Evolutionary conservation across 1,284 basidiomycete species (phyloP), one percentile per base, ranked within the genome.

Genomic region (Ustilago shanxiensis): DNA sequence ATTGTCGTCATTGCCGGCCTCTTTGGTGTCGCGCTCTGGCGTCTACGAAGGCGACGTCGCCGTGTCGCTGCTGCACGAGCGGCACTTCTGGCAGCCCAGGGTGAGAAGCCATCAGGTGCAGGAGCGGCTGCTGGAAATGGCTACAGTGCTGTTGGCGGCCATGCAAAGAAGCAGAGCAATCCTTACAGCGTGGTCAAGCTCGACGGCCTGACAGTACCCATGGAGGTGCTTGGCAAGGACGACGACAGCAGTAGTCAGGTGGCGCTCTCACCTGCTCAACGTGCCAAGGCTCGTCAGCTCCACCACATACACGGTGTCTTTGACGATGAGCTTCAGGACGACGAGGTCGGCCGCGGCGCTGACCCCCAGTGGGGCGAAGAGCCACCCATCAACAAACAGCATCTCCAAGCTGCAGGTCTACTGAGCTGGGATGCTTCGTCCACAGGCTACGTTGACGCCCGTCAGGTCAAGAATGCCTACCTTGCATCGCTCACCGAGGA

Each of bases 241-340:
- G 74, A 77, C 60, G 74, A 77, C 57, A 59, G 60, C 56, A 72
- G 69, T 59, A 77, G 74, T 41, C 60, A 72, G 16, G 62, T 69
- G n/a, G 60, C 62, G 5, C 69, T 77, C 33, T 77, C 75, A 47
- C 66, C 75, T 16, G 71, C 75, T n/a, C 77, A 79, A 55, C 69
- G 72, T 51, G 68, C 69, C 66, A 79, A 79, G 62, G 65, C 72
- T 31, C 62, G 77, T 20, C 67, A 79, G 62, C 67, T 79, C 44
- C 68, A 79, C 52, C 68, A 76, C 47, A 79, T 79, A 1, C 77
- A 79, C 62, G 77, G 77, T 29, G 66, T 79, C 20, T 79, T 76
- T 60, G 77, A 79, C 54, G 77, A 79, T 37, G 76, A 79, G 26
- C 56, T 79, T 26, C 37, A 66, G 45, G 75, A 77, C 22, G 75